Base-by-base conservation (phyloP, 768 basidiomycete genomes). In the Dentipellis sp. region DNA sequence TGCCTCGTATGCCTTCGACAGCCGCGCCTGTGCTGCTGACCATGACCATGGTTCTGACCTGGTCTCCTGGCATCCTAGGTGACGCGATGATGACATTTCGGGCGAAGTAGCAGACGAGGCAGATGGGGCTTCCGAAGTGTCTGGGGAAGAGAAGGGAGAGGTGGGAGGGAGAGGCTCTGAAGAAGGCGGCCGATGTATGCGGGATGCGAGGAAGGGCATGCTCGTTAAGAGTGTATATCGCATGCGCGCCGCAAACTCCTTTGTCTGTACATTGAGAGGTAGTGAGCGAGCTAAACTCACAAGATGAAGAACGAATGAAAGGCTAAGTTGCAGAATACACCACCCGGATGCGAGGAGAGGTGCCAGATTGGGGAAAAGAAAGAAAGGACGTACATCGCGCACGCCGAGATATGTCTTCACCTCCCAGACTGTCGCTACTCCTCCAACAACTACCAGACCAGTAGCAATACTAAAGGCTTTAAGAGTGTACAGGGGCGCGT, bases 401-500 rank as follows among this genome's bases (percentile, higher is more conserved):
- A 86, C 78, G 35, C 79, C 81, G 53, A 86, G 66, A 47, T 71
- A 70, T 11, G 69, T 65, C 67, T 81, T 78, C 29, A 86, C 73
- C 1, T 77, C 75, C 62, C 71, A 75, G 2, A 80, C 68, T 4
- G 78, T 66, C 0, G 66, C 69, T 5, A 72, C 66, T 0, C 78
- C 84, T 22, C 77, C 72, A 3, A 74, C 66, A 0, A 75, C 62
- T 22, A 88, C 86, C 36, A 85, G 63, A 10, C 77, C 63, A 0
- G 87, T 88, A 4, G 87, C 84, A 42, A 87, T 75, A 2, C 76
- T 72, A 40, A 90, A 81, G 0, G 86, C 87, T 60, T 84, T 85
- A 4, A 78, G 70, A 1, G 79, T 77, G 59, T 82, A 76, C 2
- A 86, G 55, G 0, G 77, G 77, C 0, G 74, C 78, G 47, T 79